phyloP scores from a whole-genome alignment of 805 yeast genomes.

The Wickerhamomyces sydowiorum region DNA sequence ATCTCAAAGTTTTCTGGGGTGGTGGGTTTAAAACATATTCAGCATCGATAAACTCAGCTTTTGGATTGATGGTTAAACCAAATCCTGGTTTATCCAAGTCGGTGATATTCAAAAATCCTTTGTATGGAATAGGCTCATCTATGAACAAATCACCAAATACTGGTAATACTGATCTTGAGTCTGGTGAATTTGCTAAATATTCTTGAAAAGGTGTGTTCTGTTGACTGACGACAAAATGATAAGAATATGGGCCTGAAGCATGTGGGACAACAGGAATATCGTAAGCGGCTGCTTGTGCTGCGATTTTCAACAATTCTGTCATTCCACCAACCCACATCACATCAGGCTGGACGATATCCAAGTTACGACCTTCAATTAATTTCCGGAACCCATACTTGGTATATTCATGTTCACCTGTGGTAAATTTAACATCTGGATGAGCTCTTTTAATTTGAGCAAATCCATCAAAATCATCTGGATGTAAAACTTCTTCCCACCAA shows the following conservation, averaged over 20 bases:
- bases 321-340: constrained; percentile 51
- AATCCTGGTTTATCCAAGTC: constrained; percentile 44
- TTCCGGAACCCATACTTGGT: constrained; percentile 46
- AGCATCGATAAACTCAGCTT: constrained; percentile 35
- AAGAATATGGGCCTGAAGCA: constrained; percentile 48
- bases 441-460: constrained; percentile 40
- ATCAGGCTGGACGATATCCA: constrained; percentile 46
- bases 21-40: constrained; percentile 31
- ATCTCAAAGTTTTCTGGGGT: constrained; percentile 31
- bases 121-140: constrained; percentile 42
- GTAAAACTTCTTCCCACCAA: constrained; percentile 48
- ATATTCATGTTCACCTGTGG: constrained; percentile 50
- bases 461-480: constrained; percentile 47
- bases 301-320: constrained; percentile 40
- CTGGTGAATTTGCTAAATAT: constrained; percentile 45
- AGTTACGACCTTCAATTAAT: constrained; percentile 41
- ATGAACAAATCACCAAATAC: constrained; percentile 41
- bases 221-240: constrained; percentile 44
- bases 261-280: constrained; percentile 50
- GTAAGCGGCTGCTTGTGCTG: constrained; percentile 46
- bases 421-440: constrained; percentile 40
- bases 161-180: constrained; percentile 36
- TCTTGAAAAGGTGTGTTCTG: constrained; percentile 48
- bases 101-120: constrained; percentile 35
- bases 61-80: constrained; percentile 41